Percentiles rank a stretch among this genome's conserved stretches.
Evolutionary conservation across 305 asterid genomes (phyloP).

Genomic region (Fraxinus floribunda): DNA sequence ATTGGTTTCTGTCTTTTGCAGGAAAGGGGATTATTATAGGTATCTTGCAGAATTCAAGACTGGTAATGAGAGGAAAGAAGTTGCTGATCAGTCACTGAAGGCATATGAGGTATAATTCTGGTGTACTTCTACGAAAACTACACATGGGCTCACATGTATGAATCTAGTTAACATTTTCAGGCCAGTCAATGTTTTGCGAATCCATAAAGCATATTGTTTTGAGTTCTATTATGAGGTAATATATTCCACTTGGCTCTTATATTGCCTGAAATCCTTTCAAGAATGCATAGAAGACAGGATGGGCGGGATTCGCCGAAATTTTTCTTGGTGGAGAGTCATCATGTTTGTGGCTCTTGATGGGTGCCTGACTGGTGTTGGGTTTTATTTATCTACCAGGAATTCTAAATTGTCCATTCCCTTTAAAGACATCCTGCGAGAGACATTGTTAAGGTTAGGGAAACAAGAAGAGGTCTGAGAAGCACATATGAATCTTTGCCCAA

Average conservation of each 20-base stretch:
- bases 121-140: background rate
- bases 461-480: background rate
- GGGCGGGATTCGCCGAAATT: conserved; percentile 3
- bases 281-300: background rate
- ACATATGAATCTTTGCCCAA: background rate
- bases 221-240: background rate
- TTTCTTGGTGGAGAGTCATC: background rate
- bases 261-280: background rate
- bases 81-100: conserved; percentile 79
- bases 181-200: background rate
- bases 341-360: background rate
- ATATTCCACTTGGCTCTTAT: background rate
- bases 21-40: conserved; percentile 97
- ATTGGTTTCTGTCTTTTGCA: background rate
- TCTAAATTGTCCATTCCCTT: background rate
- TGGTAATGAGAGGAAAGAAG: conserved; percentile 73
- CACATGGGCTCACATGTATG: background rate
- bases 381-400: background rate
- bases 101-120: conserved; percentile 71
- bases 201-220: conserved; percentile 15
- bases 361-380: background rate
- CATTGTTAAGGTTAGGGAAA: background rate
- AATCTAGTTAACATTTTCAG: background rate
- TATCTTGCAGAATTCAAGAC: conserved; percentile 84
- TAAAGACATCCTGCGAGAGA: background rate